Evolutionary conservation across 78 protist genomes (phyloP).

Genomic region (Abeoforma whisleri): DNA sequence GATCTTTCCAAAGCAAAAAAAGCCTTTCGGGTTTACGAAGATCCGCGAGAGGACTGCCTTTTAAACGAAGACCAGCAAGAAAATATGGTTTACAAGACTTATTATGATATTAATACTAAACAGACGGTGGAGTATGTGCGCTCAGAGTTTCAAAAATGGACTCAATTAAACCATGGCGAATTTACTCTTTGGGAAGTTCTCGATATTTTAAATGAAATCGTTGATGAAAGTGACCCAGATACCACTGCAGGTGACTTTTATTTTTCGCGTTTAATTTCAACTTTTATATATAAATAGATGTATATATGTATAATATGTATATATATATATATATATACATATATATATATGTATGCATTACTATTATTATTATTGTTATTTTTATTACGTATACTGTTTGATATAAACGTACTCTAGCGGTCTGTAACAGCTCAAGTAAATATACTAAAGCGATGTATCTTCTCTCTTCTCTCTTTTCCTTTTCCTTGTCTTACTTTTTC

Average conservation of each 20-base stretch:
- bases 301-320: no score
- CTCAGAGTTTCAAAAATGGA: neutral
- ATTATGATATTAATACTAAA: neutral
- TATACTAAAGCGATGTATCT: no score
- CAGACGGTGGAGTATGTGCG: neutral
- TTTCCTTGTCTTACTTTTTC: slow-evolving; percentile 1
- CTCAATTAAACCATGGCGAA: neutral
- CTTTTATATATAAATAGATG: neutral
- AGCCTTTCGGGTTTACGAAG: neutral
- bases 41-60: no score
- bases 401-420: no score
- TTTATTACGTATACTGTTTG: neutral
- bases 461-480: neutral
- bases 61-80: no score
- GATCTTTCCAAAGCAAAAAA: neutral
- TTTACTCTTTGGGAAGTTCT: slow-evolving; percentile 57
- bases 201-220: slow-evolving; percentile 43
- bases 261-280: neutral
- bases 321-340: no score
- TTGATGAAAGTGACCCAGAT: slow-evolving; percentile 48
- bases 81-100: neutral
- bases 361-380: no score
- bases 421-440: no score
- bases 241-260: neutral
- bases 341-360: no score